Evolutionary conservation across 257 asterid species (phyloP).

Genomic region (Przewalskia tangutica): DNA sequence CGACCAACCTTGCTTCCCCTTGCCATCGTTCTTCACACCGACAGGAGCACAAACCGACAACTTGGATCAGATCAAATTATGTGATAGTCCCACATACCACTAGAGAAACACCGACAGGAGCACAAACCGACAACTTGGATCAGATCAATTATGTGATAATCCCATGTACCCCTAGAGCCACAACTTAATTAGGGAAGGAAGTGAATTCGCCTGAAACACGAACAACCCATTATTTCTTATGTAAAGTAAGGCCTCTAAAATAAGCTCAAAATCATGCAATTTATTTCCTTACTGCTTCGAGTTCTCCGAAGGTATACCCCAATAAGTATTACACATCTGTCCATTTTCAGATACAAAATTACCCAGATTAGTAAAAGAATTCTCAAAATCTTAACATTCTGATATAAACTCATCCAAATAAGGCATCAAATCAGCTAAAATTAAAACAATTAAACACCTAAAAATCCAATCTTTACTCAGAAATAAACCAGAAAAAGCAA

Average conservation of each 20-base stretch:
- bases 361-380: neutral
- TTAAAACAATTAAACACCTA: neutral
- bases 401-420: neutral
- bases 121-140: conserved; percentile 6
- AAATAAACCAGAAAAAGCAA: neutral
- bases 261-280: neutral
- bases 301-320: neutral
- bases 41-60: conserved; percentile 9
- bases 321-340: neutral
- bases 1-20: neutral
- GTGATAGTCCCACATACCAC: neutral
- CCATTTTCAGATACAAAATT: neutral
- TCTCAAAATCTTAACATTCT: neutral
- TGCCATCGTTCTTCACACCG: conserved; percentile 33
- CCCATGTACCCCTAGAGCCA: neutral
- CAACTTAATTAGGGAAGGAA: neutral
- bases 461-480: neutral
- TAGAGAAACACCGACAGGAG: neutral
- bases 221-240: neutral
- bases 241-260: neutral
- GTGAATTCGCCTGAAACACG: neutral
- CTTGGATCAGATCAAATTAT: conserved; percentile 11
- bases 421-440: neutral
- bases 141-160: conserved; percentile 6
- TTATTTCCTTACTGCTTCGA: neutral